Evolutionary conservation across 148 eudicot genomes (phyloP).

Genomic region (Silene uniflora): DNA sequence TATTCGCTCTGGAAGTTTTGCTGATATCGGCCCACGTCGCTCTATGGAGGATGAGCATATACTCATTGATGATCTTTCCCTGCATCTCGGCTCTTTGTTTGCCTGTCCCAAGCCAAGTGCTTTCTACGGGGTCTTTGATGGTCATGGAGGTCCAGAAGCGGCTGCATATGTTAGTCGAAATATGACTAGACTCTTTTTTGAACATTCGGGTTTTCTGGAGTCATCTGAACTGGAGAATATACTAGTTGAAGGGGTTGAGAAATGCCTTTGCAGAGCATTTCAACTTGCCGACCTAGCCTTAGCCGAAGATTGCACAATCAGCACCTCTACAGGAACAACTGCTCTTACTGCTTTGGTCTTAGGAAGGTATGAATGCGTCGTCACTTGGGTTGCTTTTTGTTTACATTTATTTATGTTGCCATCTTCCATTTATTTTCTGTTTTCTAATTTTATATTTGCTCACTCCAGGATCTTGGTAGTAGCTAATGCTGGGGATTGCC

Average conservation of each 20-base stretch:
- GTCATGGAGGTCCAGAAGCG: conserved; percentile 93
- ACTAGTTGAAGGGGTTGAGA: conserved; percentile 51
- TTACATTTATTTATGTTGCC: background rate
- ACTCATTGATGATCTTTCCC: conserved; percentile 63
- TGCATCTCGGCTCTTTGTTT: conserved; percentile 48
- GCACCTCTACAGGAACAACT: conserved; percentile 70
- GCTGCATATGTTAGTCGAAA: conserved; percentile 59
- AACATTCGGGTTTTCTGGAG: conserved; percentile 52
- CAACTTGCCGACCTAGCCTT: conserved; percentile 66
- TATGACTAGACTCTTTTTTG: conserved; percentile 47
- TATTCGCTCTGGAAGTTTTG: conserved; percentile 74
- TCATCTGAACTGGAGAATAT: conserved; percentile 45
- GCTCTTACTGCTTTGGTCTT: conserved; percentile 68
- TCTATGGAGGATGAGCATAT: conserved; percentile 89
- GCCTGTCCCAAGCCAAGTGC: conserved; percentile 70
- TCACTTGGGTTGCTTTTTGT: background rate
- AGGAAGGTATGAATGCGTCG: conserved; percentile 51
- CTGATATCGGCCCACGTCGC: conserved; percentile 78
- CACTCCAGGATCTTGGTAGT: conserved; percentile 66
- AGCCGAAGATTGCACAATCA: conserved; percentile 60
- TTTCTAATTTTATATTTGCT: background rate
- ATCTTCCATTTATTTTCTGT: background rate
- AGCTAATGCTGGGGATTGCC: conserved; percentile 95
- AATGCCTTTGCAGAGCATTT: conserved; percentile 53
- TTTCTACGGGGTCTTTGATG: conserved; percentile 86